Conservation (phyloP, 192 early-diverging fungal species). For the Backusella tuberculispora region DNA sequence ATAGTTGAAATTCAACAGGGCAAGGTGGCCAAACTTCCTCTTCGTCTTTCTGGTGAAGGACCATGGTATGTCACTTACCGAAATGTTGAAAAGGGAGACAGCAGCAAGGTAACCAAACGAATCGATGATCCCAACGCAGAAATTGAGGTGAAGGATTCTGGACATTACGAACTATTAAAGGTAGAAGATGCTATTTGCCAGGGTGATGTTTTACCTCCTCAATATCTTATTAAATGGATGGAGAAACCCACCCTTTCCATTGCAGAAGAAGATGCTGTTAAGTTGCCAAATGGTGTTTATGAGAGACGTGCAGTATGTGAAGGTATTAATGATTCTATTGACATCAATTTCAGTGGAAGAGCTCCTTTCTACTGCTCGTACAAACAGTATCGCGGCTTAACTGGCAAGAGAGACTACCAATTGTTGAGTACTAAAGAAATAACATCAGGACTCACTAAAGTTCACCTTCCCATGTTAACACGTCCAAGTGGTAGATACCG, state of each 20-base stretch:
- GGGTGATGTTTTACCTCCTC: conserved; percentile 38
- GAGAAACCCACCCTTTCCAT: conserved; percentile 35
- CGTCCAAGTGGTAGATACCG: conserved; percentile 34
- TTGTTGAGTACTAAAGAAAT: conserved; percentile 19
- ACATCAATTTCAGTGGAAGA: conserved; percentile 39
- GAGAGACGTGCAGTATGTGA: conserved; percentile 41
- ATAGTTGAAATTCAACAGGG: conserved; percentile 41
- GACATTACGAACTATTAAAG: conserved; percentile 44
- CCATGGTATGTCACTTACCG: conserved; percentile 47
- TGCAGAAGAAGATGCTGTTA: conserved; percentile 28
- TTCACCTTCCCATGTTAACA: conserved; percentile 39
- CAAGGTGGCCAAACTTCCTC: conserved; percentile 37
- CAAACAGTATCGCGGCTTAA: conserved; percentile 5
- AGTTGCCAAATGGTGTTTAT: conserved; percentile 23
- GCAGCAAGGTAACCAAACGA: background rate
- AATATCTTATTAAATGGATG: conserved; percentile 32
- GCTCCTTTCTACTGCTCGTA: conserved; percentile 37
- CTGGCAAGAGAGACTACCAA: conserved; percentile 10
- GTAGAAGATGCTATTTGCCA: conserved; percentile 47
- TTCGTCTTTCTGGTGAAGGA: conserved; percentile 49
- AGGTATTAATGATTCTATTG: conserved; percentile 41
- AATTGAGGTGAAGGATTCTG: conserved; percentile 33
- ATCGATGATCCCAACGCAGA: conserved; percentile 39
- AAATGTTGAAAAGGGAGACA: conserved; percentile 16
- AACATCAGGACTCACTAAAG: conserved; percentile 29